These are phyloP conservation scores for Kwoniella europaea DNA, from an alignment of 768 basidiomycete genomes.

Conservation along the genomic window DNA sequence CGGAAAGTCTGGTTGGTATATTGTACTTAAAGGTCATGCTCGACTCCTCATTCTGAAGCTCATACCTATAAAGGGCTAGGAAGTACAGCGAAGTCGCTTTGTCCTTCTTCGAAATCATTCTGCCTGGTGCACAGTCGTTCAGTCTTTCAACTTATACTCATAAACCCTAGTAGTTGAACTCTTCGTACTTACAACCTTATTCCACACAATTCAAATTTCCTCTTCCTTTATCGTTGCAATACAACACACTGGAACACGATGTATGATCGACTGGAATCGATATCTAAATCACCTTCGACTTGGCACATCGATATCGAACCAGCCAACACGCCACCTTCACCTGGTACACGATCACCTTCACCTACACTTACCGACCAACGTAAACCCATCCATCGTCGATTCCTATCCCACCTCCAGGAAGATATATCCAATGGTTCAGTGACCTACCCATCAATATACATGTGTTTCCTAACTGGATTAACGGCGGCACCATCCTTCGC, in stretches of 20 bases:
- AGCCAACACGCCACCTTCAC: conserved; percentile 2
- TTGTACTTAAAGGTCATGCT: background rate
- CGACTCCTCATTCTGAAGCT: background rate
- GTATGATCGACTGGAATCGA: conserved; percentile 14
- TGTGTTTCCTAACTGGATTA: conserved; percentile 52
- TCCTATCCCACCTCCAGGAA: conserved; percentile 1
- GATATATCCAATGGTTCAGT: conserved; percentile 10
- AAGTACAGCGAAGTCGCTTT: background rate
- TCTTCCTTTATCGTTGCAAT: background rate
- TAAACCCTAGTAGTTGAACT: background rate
- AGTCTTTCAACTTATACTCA: background rate
- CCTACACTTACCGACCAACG: conserved; percentile 11
- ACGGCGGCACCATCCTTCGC: conserved; percentile 40
- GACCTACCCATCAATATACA: conserved; percentile 38
- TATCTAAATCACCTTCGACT: conserved; percentile 5
- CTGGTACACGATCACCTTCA: conserved; percentile 18
- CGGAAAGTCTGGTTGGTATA: background rate
- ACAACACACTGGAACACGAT: background rate
- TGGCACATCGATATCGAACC: conserved; percentile 13
- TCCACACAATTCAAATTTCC: background rate
- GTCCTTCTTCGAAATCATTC: background rate
- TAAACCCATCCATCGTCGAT: conserved; percentile 8
- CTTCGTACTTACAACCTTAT: background rate
- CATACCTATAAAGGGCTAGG: background rate
- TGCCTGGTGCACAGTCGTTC: background rate